These are phyloP conservation scores for Dendryphion nanum DNA, from an alignment of 2,329 filamentous ascomycete species.

Conservation along the genomic window DNA sequence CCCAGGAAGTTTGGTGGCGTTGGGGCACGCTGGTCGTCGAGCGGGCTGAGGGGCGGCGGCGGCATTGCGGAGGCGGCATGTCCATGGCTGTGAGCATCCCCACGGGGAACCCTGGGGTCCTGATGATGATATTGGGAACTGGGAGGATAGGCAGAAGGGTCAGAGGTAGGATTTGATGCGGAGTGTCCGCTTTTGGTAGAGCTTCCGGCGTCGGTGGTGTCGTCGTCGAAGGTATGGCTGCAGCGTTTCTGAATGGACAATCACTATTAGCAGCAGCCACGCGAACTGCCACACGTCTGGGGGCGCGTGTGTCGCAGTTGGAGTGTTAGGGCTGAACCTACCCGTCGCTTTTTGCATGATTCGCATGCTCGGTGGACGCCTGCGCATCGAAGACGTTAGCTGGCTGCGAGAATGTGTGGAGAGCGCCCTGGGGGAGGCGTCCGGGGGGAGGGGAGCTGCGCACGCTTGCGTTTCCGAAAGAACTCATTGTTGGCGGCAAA, in stretches of 20 bases:
- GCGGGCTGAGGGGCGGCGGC: constrained; percentile 29
- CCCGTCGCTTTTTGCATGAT: constrained; percentile 45
- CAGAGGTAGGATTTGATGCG: constrained; percentile 29
- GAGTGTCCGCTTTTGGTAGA: constrained; percentile 37
- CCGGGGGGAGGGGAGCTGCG: constrained; percentile 9
- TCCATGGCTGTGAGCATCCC: constrained; percentile 13
- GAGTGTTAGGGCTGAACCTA: constrained; percentile 16
- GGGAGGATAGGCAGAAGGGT: constrained; percentile 20
- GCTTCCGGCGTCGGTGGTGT: constrained; percentile 33
- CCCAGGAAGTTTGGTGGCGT: constrained; percentile 45
- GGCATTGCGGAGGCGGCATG: constrained; percentile 24
- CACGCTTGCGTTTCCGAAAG: constrained; percentile 45
- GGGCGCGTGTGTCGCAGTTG: constrained; percentile 3
- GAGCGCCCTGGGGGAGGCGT: not conserved
- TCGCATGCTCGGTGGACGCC: constrained; percentile 45
- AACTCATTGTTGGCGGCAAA: constrained; percentile 47
- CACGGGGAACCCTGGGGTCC: constrained; percentile 3
- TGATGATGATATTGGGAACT: constrained; percentile 23
- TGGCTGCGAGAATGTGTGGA: constrained; percentile 1
- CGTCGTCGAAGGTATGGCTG: constrained; percentile 42
- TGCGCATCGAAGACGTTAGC: constrained; percentile 10
- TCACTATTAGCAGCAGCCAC: constrained; percentile 19
- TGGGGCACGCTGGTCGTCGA: constrained; percentile 25
- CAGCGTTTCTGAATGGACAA: constrained; percentile 39
- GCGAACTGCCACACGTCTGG: constrained; percentile 11